Percentiles rank a stretch among this genome's conserved stretches.
phyloP scores from a whole-genome alignment of 2,329 filamentous ascomycete genomes.

The Talaromyces sp. region DNA sequence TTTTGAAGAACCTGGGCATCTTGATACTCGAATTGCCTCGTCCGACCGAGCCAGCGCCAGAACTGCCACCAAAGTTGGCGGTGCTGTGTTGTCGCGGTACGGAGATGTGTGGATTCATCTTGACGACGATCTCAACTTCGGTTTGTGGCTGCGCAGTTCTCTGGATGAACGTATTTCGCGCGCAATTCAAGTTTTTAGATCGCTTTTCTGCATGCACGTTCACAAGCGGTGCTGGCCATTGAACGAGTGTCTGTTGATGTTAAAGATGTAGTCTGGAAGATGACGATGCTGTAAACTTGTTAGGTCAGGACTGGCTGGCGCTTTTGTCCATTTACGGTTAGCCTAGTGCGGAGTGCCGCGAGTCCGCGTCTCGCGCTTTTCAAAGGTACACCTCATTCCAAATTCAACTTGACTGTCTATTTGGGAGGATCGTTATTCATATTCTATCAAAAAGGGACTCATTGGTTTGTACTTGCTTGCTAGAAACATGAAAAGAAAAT shows the following conservation, averaged over 20 bases:
- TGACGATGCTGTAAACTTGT: slow-evolving; percentile 12
- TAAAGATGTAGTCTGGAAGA: not conserved
- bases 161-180: not conserved
- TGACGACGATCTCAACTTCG: not conserved
- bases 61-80: slow-evolving; percentile 48
- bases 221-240: not conserved
- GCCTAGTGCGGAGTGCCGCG: not conserved
- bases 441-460: not conserved
- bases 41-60: slow-evolving; percentile 44
- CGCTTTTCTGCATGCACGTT: not conserved
- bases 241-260: not conserved
- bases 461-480: not conserved
- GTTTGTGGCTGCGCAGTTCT: not conserved
- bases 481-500: not conserved
- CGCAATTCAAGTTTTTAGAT: too few relatives aligned
- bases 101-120: slow-evolving; percentile 60
- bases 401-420: not conserved
- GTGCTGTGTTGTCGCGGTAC: slow-evolving; percentile 56
- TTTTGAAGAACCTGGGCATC: slow-evolving; percentile 65
- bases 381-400: not conserved
- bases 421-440: not conserved
- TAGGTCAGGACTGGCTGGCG: not conserved
- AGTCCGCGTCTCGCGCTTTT: not conserved
- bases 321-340: slow-evolving; percentile 10
- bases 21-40: slow-evolving; percentile 52